Conservation (phyloP, 2,329 filamentous ascomycete genomes). For the Escovopsis sp. region DNA sequence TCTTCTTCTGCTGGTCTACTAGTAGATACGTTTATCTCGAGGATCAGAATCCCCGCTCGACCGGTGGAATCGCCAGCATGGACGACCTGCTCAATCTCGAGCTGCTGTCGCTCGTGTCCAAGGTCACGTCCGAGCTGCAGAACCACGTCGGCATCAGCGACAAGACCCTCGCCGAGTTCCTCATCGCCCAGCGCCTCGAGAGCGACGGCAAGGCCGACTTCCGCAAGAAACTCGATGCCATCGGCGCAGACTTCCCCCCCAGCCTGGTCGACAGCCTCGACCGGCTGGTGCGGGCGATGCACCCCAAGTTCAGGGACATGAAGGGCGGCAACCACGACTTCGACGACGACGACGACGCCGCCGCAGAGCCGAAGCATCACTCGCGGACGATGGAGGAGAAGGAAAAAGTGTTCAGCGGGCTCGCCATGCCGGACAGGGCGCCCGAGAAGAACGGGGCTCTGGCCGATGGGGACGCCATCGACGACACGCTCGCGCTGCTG, state of each 20-base stretch:
- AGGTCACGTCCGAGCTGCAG: conserved; percentile 83
- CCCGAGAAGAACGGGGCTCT: conserved; percentile 13
- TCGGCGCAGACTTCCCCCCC: conserved; percentile 69
- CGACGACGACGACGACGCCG: conserved; percentile 20
- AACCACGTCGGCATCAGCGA: conserved; percentile 88
- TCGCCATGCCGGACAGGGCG: conserved; percentile 71
- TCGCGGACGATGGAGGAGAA: conserved; percentile 49
- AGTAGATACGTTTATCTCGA: too few species aligned
- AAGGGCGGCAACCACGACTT: conserved; percentile 21
- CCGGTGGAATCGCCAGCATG: conserved; percentile 46
- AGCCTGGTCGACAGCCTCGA: conserved; percentile 87
- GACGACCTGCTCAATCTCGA: conserved; percentile 87
- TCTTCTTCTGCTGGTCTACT: too few species aligned
- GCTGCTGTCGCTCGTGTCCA: conserved; percentile 83
- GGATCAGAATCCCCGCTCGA: too few species aligned
- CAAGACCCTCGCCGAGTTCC: conserved; percentile 90
- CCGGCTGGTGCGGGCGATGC: conserved; percentile 73
- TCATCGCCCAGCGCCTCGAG: conserved; percentile 79
- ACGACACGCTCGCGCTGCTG: conserved; percentile 85
- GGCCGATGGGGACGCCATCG: conserved; percentile 50
- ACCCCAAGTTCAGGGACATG: conserved; percentile 68
- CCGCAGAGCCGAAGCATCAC: conserved; percentile 19
- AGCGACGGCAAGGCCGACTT: conserved; percentile 58
- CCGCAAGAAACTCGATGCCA: conserved; percentile 54
- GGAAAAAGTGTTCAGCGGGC: conserved; percentile 75